Evolutionary conservation across 768 basidiomycete species (phyloP).

Genomic region (Russula abietina): DNA sequence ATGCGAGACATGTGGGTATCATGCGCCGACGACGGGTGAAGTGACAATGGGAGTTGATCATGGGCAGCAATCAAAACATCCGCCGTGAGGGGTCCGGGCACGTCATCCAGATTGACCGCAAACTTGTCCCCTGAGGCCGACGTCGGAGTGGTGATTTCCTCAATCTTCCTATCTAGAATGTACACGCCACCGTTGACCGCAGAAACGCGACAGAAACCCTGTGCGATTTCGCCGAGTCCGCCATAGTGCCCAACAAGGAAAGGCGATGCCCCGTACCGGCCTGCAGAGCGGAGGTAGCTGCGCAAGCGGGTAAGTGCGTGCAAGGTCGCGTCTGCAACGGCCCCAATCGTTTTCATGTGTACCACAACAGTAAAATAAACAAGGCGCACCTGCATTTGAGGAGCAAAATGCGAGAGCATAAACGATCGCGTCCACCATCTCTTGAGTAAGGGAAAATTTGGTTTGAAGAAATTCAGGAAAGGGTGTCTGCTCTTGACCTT

Average conservation of each 20-base stretch:
- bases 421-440: constrained; percentile 54
- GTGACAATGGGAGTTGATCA: constrained; percentile 27
- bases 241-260: constrained; percentile 96
- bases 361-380: neutral
- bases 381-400: constrained; percentile 47
- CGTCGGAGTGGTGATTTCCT: constrained; percentile 24
- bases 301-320: constrained; percentile 65
- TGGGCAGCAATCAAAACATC: constrained; percentile 50
- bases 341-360: constrained; percentile 7
- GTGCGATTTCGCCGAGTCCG: constrained; percentile 84
- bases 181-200: constrained; percentile 77
- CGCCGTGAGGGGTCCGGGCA: constrained; percentile 53
- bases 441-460: constrained; percentile 55
- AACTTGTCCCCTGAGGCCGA: constrained; percentile 29
- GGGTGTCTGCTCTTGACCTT: constrained; percentile 47
- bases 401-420: constrained; percentile 75
- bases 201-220: constrained; percentile 83
- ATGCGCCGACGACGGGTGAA: neutral
- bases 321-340: constrained; percentile 53
- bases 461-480: constrained; percentile 62
- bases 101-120: constrained; percentile 48
- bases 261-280: constrained; percentile 81
- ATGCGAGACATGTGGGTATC: constrained; percentile 24
- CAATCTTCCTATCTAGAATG: constrained; percentile 54
- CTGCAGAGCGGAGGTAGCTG: constrained; percentile 67